These are phyloP conservation scores for Eimeria necatrix DNA, from an alignment of 169 alveolate genomes.

Conservation along the genomic window DNA sequence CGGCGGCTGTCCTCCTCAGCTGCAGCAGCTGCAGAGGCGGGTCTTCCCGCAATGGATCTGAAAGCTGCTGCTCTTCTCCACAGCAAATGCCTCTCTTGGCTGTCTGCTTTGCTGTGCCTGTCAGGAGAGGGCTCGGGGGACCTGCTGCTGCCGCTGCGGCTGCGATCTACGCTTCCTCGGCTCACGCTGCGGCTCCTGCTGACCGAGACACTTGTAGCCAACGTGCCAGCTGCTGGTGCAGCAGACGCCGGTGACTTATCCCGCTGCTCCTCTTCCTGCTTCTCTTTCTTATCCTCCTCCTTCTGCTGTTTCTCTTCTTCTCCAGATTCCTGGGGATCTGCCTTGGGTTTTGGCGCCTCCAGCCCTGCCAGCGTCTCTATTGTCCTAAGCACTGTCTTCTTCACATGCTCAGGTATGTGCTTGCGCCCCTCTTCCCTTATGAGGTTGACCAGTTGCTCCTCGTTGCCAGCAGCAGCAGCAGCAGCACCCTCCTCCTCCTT, in stretches of 20 bases:
- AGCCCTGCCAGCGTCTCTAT: not conserved
- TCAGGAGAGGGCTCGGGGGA: not conserved
- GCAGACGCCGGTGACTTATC: not conserved
- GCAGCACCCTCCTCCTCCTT: not conserved
- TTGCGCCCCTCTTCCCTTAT: not conserved
- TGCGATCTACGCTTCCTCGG: not conserved
- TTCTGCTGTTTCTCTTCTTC: not conserved
- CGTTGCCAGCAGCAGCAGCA: not conserved
- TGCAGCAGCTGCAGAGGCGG: not conserved
- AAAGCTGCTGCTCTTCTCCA: not conserved
- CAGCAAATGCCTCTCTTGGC: not conserved
- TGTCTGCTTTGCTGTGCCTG: not conserved
- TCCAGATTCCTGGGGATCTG: not conserved
- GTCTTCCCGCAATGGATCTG: not conserved
- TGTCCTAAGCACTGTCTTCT: not conserved
- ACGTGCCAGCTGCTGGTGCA: not conserved
- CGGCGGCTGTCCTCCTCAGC: not conserved
- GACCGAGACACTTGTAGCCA: not conserved
- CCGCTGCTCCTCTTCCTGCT: not conserved
- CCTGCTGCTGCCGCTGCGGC: conserved; percentile 4
- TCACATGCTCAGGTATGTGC: not conserved
- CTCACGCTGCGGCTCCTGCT: conserved; percentile 13
- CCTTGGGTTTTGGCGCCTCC: not conserved
- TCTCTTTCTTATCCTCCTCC: not conserved
- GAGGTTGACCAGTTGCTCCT: not conserved